Evolutionary conservation across 345 rosid species (phyloP).

Genomic region (Odontarrhena argentea): DNA sequence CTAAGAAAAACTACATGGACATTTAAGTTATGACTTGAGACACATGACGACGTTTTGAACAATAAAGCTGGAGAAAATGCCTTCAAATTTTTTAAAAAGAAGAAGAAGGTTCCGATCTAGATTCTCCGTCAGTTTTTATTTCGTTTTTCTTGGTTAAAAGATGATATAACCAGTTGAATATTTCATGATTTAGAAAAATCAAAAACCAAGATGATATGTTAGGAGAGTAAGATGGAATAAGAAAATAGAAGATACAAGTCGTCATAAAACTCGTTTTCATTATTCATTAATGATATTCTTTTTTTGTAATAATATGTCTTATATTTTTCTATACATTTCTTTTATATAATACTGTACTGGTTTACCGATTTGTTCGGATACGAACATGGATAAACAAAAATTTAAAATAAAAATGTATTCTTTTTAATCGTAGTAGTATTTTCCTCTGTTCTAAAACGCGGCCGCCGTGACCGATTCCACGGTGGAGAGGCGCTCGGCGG

Average conservation of each 20-base stretch:
- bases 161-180: background rate
- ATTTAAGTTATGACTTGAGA: slow-evolving; percentile 9
- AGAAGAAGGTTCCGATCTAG: slow-evolving; percentile 9
- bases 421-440: too few species aligned
- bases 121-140: slow-evolving; percentile 1
- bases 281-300: background rate
- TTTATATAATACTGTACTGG: background rate
- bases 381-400: too few species aligned
- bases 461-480: too few species aligned
- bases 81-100: slow-evolving; percentile 6
- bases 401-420: too few species aligned
- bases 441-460: too few species aligned
- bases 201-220: slow-evolving; percentile 1
- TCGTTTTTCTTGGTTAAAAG: slow-evolving; percentile 13
- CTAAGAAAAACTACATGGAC: slow-evolving; percentile 20
- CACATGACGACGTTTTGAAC: slow-evolving; percentile 9
- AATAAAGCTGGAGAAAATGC: slow-evolving; percentile 34
- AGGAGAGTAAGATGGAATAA: slow-evolving; percentile 15
- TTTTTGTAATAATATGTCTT: background rate
- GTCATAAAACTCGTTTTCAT: slow-evolving; percentile 11
- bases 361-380: too few species aligned
- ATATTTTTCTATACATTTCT: background rate
- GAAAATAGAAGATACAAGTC: background rate
- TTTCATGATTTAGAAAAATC: slow-evolving; percentile 6
- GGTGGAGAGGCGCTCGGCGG: too few species aligned